phyloP scores from a whole-genome alignment of 345 rosid genomes.

The Arabis alpina region DNA sequence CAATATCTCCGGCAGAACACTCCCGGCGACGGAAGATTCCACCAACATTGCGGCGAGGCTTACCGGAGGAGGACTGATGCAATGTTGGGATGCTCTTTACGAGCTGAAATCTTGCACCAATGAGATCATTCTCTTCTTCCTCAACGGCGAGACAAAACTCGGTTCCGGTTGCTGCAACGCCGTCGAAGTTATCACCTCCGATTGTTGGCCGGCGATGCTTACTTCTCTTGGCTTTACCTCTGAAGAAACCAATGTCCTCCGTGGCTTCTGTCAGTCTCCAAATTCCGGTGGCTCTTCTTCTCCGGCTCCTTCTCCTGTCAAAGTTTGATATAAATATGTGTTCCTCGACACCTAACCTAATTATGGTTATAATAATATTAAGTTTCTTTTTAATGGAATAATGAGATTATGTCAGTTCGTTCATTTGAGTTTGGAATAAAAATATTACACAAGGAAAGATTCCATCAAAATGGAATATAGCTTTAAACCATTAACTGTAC shows the following conservation, averaged over 20 bases:
- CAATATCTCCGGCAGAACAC: constrained; percentile 24
- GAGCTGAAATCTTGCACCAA: constrained; percentile 69
- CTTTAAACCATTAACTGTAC: neutral
- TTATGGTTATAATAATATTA: constrained; percentile 9
- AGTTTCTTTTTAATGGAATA: neutral
- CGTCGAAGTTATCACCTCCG: constrained; percentile 52
- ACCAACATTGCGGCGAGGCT: constrained; percentile 42
- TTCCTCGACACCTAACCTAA: neutral
- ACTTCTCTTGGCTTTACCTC: constrained; percentile 68
- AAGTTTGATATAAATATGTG: constrained; percentile 4
- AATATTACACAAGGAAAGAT: neutral
- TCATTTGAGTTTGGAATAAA: constrained; percentile 15
- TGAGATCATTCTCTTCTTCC: constrained; percentile 65
- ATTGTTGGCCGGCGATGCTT: constrained; percentile 88
- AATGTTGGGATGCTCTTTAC: constrained; percentile 65
- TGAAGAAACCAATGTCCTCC: constrained; percentile 61
- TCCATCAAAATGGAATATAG: neutral
- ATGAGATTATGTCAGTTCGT: neutral
- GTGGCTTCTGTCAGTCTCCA: constrained; percentile 54
- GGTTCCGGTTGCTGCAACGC: constrained; percentile 62
- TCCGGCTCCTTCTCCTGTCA: constrained; percentile 31
- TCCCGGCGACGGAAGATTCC: neutral
- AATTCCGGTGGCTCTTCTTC: constrained; percentile 36
- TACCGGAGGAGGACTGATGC: constrained; percentile 47
- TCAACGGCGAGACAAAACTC: constrained; percentile 60